Evolutionary conservation across 352 stramenopile genomes (phyloP), one percentile per base, ranked within the genome.

Genomic region (Phytophthora tentaculata): DNA sequence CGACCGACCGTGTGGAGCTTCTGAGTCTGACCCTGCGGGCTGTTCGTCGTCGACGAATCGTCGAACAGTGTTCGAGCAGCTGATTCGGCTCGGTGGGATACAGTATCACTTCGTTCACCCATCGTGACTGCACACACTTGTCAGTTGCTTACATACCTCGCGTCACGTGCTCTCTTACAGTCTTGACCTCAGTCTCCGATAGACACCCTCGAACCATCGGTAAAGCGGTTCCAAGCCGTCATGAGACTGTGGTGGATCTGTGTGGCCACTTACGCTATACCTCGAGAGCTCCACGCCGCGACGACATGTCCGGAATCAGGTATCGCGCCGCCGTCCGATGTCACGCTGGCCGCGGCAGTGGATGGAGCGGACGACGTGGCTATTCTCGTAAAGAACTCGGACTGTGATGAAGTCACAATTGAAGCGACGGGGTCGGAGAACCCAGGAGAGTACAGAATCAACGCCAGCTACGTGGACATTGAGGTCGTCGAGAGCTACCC

Each of bases 391-490:
- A 76, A 75, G n/a, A 26, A 69, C 6, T 23, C 64, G 13, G 64
- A 69, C 48, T 73, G 64, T 29, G 64, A 73, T 29, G 69, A 76
- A 44, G 69, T 73, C 10, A 64, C 53, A 19, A 73, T 76, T 29
- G 20, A 65, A 16, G 64, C 53, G 2, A 67, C 53, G 14, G 49
- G 9, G 29, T 76, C 64, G 2, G 64, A 73, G 22, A 76, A 67
- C 47, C 66, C 59, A 12, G 64, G 66, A 14, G 54, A 74, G 19
- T 71, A 67, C 45, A 24, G 69, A 22, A 77, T 74, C 65, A 74
- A 74, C 23, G 65, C 59, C 28, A 74, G 64, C 43, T 77, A 77
- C 19, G 60, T 77, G 5, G 47, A 67, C n/a, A 74, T 77, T 13
- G 41, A 61, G 28, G 61, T 74, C 1, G 64, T 74, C 9, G 66